phyloP scores from a whole-genome alignment of 495 filamentous ascomycete species.

The Amphirosellinia nigrospora region DNA sequence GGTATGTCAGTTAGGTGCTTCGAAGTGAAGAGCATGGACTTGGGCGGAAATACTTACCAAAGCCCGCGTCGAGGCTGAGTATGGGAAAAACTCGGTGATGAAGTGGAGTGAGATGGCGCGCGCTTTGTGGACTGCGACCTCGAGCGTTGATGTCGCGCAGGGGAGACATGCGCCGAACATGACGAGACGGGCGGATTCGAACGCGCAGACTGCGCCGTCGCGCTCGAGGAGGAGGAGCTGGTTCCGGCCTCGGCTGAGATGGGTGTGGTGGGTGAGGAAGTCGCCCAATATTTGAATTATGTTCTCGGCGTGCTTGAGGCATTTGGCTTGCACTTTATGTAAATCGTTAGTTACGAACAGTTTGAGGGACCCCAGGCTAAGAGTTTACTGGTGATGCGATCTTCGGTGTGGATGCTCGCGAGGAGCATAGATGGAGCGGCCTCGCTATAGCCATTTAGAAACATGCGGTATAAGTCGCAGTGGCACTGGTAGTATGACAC shows the following conservation, averaged over 20 bases:
- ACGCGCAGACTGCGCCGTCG: slow-evolving; percentile 38
- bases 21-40: neutral
- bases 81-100: slow-evolving; percentile 36
- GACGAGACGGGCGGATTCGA: slow-evolving; percentile 36
- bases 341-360: neutral
- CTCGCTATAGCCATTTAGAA: slow-evolving; percentile 38
- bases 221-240: slow-evolving; percentile 31
- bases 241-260: slow-evolving; percentile 17
- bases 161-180: slow-evolving; percentile 37
- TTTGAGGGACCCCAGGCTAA: neutral
- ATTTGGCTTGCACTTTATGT: slow-evolving; percentile 30
- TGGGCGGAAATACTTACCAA: slow-evolving; percentile 22
- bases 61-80: slow-evolving; percentile 34
- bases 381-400: slow-evolving; percentile 26
- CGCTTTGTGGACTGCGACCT: slow-evolving; percentile 33
- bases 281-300: slow-evolving; percentile 38
- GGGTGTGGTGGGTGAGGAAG: slow-evolving; percentile 23
- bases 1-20: neutral
- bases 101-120: slow-evolving; percentile 27
- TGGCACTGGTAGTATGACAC: slow-evolving; percentile 41
- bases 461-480: slow-evolving; percentile 41
- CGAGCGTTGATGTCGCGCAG: slow-evolving; percentile 28
- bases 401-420: slow-evolving; percentile 26
- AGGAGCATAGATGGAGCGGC: slow-evolving; percentile 36
- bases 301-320: slow-evolving; percentile 37